phyloP scores from a whole-genome alignment of 495 filamentous ascomycete species.

The Xeromyces bisporus region DNA sequence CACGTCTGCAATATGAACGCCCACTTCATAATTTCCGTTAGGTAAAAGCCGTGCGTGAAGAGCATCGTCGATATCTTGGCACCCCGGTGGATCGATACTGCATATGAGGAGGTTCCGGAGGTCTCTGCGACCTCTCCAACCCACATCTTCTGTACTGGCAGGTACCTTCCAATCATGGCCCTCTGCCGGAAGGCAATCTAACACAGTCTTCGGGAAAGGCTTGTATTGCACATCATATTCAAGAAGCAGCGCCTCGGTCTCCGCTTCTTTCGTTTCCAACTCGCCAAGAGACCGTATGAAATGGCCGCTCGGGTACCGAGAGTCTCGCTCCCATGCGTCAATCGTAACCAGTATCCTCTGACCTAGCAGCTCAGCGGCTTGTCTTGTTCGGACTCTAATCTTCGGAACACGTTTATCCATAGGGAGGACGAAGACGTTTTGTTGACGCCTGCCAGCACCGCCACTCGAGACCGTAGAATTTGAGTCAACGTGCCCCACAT shows the following conservation, averaged over 20 bases:
- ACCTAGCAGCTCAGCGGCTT: conserved; percentile 71
- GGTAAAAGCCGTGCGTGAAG: conserved; percentile 70
- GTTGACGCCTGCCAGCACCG: conserved; percentile 62
- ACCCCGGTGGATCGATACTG: conserved; percentile 91
- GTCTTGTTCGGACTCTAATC: conserved; percentile 79
- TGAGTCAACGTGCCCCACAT: conserved; percentile 85
- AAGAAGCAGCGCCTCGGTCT: conserved; percentile 84
- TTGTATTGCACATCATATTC: conserved; percentile 97
- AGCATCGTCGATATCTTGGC: conserved; percentile 96
- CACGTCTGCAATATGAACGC: conserved; percentile 97
- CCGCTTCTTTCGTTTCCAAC: conserved; percentile 83
- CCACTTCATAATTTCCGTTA: conserved; percentile 91
- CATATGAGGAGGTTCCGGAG: conserved; percentile 76
- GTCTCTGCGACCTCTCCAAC: conserved; percentile 74
- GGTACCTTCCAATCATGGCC: conserved; percentile 94
- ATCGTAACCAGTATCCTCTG: conserved; percentile 91
- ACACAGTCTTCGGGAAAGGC: conserved; percentile 84
- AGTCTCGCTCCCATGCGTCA: conserved; percentile 86
- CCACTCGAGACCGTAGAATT: conserved; percentile 57
- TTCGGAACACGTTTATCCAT: conserved; percentile 98
- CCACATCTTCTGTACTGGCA: conserved; percentile 50
- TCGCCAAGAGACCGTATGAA: conserved; percentile 88
- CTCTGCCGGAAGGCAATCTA: conserved; percentile 81
- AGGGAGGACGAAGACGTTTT: conserved; percentile 82
- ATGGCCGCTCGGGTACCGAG: conserved; percentile 81